phyloP scores from a whole-genome alignment of 495 filamentous ascomycete genomes.

The Lasiosphaeriaceae sp. region DNA sequence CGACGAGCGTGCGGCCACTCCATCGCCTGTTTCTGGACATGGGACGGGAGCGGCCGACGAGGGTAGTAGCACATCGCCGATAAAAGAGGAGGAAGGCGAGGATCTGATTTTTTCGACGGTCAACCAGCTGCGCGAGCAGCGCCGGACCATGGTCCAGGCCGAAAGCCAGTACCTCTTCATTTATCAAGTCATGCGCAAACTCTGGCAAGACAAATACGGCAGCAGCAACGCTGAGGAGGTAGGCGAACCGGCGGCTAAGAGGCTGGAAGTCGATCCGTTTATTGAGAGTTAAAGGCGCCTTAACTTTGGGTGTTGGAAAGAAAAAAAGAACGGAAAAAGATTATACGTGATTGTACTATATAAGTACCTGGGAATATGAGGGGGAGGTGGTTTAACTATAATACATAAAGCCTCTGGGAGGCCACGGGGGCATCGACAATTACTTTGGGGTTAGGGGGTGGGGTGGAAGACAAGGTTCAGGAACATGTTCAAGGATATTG shows the following conservation, averaged over 20 bases:
- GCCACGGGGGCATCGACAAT: too few relatives aligned
- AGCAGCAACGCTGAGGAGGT: conserved; percentile 21
- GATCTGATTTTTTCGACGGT: conserved; percentile 67
- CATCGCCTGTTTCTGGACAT: background rate
- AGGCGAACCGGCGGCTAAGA: conserved; percentile 43
- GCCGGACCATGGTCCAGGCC: conserved; percentile 94
- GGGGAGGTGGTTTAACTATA: too few relatives aligned
- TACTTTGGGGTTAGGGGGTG: too few relatives aligned
- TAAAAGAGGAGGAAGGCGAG: conserved; percentile 21
- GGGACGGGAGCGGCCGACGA: background rate
- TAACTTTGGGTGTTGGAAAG: background rate
- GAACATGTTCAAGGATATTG: too few relatives aligned
- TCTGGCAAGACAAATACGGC: conserved; percentile 57
- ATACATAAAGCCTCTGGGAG: too few relatives aligned
- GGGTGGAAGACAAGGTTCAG: too few relatives aligned
- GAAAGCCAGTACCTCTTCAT: conserved; percentile 84
- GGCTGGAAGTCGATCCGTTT: conserved; percentile 42
- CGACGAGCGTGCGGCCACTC: conserved; percentile 16
- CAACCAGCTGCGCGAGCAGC: conserved; percentile 77
- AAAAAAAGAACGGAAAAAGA: background rate
- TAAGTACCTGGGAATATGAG: too few relatives aligned
- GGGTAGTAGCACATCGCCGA: conserved; percentile 1
- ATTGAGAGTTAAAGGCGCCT: conserved; percentile 13
- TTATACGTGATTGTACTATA: too few relatives aligned
- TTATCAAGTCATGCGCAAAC: conserved; percentile 78